phyloP scores from a whole-genome alignment of 441 rosid species.

The Gossypium trilobum region DNA sequence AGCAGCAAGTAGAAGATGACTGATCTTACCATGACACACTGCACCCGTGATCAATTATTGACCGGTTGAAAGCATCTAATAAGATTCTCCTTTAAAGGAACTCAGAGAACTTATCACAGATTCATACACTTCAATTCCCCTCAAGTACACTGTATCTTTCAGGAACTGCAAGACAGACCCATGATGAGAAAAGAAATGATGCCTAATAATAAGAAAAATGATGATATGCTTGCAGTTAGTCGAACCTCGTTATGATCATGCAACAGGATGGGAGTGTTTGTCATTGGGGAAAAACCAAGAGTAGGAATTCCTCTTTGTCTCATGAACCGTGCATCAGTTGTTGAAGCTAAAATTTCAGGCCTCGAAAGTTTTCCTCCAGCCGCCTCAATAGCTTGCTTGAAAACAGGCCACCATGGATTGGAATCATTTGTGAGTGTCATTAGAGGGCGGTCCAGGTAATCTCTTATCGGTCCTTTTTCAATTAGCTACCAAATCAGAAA shows the following conservation, averaged over 20 bases:
- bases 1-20: not conserved
- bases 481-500: constrained; percentile 33
- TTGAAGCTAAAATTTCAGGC: constrained; percentile 80
- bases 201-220: not conserved
- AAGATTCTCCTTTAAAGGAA: constrained; percentile 43
- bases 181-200: not conserved
- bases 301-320: constrained; percentile 62
- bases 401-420: constrained; percentile 83
- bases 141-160: constrained; percentile 57
- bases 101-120: constrained; percentile 56
- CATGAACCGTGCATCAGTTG: constrained; percentile 65
- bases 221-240: not conserved
- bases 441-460: constrained; percentile 47
- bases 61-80: constrained; percentile 20
- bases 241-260: constrained; percentile 88
- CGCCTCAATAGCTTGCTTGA: constrained; percentile 57
- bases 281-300: constrained; percentile 82
- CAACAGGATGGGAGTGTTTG: constrained; percentile 63
- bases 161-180: constrained; percentile 40
- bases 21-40: constrained; percentile 7
- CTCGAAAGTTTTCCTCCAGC: constrained; percentile 70
- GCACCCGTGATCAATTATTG: not conserved
- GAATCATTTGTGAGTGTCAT: constrained; percentile 58
- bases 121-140: constrained; percentile 71
- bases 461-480: constrained; percentile 51